Evolutionary conservation across 202 grass and related monocot species (phyloP), one percentile per base, ranked within the genome.

Genomic region (Schoenoplectus tabernaemontani): DNA sequence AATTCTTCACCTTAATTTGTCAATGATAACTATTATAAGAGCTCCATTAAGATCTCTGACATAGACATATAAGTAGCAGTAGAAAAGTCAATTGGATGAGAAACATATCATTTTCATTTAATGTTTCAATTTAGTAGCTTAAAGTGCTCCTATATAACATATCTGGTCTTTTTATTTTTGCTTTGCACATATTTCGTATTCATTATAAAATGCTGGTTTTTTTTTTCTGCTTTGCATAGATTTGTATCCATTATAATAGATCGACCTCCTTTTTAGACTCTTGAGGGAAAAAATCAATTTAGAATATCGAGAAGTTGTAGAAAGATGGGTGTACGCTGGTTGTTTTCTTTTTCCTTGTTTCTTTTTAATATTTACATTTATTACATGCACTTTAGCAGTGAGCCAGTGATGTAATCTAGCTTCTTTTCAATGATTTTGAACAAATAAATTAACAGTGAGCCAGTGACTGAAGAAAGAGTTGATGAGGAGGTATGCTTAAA

Each of bases 271-370:
- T 68, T 89, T 2, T 64, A 98, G 91, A 60, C 81, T 26, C 72
- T 28, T 98, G 24, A 92, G 95, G 78, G 95, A 92, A 62, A 90
- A 78, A 76, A 98, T 95, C 47, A 89, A 98, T 59, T 86, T 81
- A 78, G 95, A 98, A 81, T 92, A 98, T 65, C 83, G 89, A 16
- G 86, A 92, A 39, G 88, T 94, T 10, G 86, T 98, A 24, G 91
- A 98, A 74, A 89, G 95, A 53, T 84, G 88, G 81, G 84, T 98
- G 76, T 98, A 88, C 70, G 92, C 95, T 59, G 89, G 95, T 98
- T 62, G 58, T 37, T 84, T 62, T 5, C 32, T 74, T 80, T 50
- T 11, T 61, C 44, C 2, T 20, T 74, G 78, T 41, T 60, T 28
- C 28, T 78, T 53, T 20, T 4, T 42, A 71, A 26, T 37, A 59